These are phyloP conservation scores for Volvox africanus DNA, from an alignment of 139 green algal genomes.

Conservation along the genomic window DNA sequence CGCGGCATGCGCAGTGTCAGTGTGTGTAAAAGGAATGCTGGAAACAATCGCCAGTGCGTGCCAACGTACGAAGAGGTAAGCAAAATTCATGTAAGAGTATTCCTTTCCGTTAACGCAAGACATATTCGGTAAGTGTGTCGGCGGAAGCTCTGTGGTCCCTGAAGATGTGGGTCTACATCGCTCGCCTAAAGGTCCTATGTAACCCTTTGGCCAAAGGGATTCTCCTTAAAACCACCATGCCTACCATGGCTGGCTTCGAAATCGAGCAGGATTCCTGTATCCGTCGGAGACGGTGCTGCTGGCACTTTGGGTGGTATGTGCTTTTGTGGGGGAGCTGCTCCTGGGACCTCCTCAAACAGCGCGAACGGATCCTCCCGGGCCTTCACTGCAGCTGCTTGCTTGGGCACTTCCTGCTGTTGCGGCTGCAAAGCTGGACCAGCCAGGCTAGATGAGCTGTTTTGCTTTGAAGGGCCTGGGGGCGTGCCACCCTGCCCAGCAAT, in stretches of 20 bases:
- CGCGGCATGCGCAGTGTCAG: too few relatives aligned
- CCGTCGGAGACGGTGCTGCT: not conserved
- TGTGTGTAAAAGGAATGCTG: too few relatives aligned
- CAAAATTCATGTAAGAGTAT: too few relatives aligned
- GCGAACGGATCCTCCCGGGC: conserved; percentile 53
- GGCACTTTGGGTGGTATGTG: conserved; percentile 8
- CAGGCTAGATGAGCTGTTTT: conserved; percentile 3
- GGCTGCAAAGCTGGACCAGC: not conserved
- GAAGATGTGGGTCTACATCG: too few relatives aligned
- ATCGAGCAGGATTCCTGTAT: not conserved
- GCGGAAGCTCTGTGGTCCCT: too few relatives aligned
- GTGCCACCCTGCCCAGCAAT: conserved; percentile 6
- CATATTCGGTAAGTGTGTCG: too few relatives aligned
- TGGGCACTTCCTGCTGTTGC: not conserved
- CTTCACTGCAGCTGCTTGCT: not conserved
- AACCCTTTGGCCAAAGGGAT: too few relatives aligned
- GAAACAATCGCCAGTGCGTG: too few relatives aligned
- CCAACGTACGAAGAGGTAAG: too few relatives aligned
- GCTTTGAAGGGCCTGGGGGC: not conserved
- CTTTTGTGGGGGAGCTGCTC: conserved; percentile 32
- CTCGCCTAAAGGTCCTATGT: too few relatives aligned
- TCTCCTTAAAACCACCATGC: not conserved
- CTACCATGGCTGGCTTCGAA: conserved; percentile 1
- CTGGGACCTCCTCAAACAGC: conserved; percentile 47
- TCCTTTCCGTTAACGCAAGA: too few relatives aligned